phyloP scores from a whole-genome alignment of 257 asterid species.

The Solanum clarkiae region DNA sequence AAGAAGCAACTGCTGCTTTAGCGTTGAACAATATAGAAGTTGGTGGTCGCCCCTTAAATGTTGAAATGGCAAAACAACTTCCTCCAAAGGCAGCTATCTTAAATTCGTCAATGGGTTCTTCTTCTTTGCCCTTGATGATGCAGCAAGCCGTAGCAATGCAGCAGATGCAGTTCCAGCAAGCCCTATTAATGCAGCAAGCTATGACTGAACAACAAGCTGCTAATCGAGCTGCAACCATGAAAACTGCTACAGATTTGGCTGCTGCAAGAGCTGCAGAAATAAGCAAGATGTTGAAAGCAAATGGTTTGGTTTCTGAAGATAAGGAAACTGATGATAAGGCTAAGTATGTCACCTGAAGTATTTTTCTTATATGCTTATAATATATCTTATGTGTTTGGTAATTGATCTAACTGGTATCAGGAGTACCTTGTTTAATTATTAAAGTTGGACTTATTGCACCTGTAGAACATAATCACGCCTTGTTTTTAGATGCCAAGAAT shows the following conservation, averaged over 20 bases:
- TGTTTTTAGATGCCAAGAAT: neutral
- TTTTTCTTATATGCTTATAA: neutral
- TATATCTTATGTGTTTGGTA: neutral
- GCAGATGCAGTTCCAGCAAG: constrained; percentile 99
- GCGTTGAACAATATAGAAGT: constrained; percentile 93
- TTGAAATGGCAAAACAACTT: constrained; percentile 95
- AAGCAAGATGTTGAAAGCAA: constrained; percentile 73
- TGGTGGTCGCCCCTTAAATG: constrained; percentile 91
- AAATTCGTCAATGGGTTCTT: constrained; percentile 35
- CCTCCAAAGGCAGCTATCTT: constrained; percentile 59
- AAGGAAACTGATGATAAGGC: constrained; percentile 47
- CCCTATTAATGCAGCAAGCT: constrained; percentile 88
- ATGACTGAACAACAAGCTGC: constrained; percentile 90
- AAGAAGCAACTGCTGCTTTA: constrained; percentile 82
- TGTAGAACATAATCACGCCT: neutral
- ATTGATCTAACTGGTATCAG: neutral
- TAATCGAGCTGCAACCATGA: constrained; percentile 91
- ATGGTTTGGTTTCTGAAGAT: constrained; percentile 53
- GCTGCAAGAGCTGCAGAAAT: constrained; percentile 99
- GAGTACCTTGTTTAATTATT: neutral
- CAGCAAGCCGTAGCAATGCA: constrained; percentile 98
- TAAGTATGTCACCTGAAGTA: constrained; percentile 30
- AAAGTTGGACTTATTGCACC: neutral
- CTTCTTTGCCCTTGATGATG: constrained; percentile 74
- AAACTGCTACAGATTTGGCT: constrained; percentile 91